A percentile compares a stretch with the other conserved stretches of the same genome.
Conservation (phyloP, 805 yeast species). For the Komagataella pseudopastoris region DNA sequence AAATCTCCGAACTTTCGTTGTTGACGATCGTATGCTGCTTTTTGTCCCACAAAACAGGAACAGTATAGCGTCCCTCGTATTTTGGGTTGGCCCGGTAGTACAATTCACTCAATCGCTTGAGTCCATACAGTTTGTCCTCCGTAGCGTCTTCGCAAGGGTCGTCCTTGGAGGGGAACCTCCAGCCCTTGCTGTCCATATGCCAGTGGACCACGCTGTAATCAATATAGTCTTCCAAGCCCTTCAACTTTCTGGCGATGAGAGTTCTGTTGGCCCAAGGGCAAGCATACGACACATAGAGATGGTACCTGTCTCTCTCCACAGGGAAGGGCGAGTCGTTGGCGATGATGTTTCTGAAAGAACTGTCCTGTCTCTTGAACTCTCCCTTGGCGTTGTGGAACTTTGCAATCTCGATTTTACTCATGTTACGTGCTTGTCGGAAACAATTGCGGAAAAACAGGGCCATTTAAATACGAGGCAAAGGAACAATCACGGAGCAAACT, state of each 20-base stretch:
- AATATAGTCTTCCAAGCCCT: conserved; percentile 54
- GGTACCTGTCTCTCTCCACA: conserved; percentile 75
- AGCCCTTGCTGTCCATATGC: conserved; percentile 78
- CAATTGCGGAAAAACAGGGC: not conserved
- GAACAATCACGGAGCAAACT: not conserved
- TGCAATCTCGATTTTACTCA: conserved; percentile 23
- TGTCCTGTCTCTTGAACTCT: conserved; percentile 35
- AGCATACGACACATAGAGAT: conserved; percentile 74
- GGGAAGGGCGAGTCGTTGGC: conserved; percentile 43
- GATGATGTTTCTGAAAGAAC: conserved; percentile 51
- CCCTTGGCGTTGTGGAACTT: conserved; percentile 40
- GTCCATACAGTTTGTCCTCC: conserved; percentile 47
- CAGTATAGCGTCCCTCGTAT: conserved; percentile 77
- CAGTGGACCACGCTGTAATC: conserved; percentile 78
- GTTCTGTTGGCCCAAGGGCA: conserved; percentile 97
- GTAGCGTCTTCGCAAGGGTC: conserved; percentile 35
- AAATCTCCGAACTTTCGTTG: conserved; percentile 84
- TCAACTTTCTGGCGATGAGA: conserved; percentile 55
- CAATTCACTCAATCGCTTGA: conserved; percentile 48
- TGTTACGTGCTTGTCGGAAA: not conserved
- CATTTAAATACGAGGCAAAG: not conserved
- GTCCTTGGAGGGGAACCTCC: conserved; percentile 54
- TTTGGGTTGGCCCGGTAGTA: conserved; percentile 66
- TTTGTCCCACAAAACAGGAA: conserved; percentile 88
- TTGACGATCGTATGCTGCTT: conserved; percentile 73